A percentile compares a stretch with the other conserved stretches of the same genome.
Evolutionary conservation across 441 rosid species (phyloP).

Genomic region (Omphalea diandra): DNA sequence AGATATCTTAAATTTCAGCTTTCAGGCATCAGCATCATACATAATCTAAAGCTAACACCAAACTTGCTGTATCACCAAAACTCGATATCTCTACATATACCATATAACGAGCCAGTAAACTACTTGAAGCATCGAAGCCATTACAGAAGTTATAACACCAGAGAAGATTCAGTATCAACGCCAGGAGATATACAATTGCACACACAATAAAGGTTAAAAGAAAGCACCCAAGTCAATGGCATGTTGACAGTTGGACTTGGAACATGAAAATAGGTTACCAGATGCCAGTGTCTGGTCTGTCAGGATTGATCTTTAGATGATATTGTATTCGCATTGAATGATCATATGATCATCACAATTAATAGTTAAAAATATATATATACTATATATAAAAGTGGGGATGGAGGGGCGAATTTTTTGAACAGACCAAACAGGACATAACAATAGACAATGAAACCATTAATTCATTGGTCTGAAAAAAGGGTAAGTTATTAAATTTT

Average conservation of each 20-base stretch:
- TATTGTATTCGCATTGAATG: too few relatives aligned
- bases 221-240: background rate
- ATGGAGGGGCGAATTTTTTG: too few relatives aligned
- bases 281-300: background rate
- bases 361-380: too few relatives aligned
- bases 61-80: background rate
- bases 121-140: background rate
- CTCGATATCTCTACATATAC: background rate
- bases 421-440: too few relatives aligned
- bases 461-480: too few relatives aligned
- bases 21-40: background rate
- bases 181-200: background rate
- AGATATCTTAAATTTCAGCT: background rate
- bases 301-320: too few relatives aligned
- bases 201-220: background rate
- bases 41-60: background rate
- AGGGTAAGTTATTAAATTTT: too few relatives aligned
- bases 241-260: background rate
- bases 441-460: too few relatives aligned
- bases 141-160: background rate
- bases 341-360: too few relatives aligned
- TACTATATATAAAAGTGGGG: too few relatives aligned
- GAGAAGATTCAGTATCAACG: background rate
- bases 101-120: background rate
- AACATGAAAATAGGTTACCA: background rate